Evolutionary conservation across 148 eudicot genomes (phyloP).

Genomic region (Simmondsia chinensis): DNA sequence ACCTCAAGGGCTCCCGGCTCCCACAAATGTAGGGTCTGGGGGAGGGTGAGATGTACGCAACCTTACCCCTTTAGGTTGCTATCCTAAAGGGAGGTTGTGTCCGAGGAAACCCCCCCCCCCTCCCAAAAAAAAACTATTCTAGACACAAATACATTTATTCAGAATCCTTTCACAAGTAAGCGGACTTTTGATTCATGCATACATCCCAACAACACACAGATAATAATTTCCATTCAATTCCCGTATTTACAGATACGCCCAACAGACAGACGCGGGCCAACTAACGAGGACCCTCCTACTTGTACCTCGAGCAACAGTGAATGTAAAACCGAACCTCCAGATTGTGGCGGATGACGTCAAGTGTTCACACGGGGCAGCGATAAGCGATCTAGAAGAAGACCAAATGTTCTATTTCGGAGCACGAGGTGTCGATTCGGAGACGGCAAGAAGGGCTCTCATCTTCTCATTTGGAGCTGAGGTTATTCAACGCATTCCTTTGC

Average conservation of each 20-base stretch:
- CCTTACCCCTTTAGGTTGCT: too few relatives aligned
- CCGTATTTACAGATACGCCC: constrained; percentile 56
- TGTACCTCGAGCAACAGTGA: constrained; percentile 83
- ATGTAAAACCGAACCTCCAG: constrained; percentile 82
- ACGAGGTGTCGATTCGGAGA: constrained; percentile 63
- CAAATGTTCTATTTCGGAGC: constrained; percentile 87
- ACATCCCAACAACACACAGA: too few relatives aligned
- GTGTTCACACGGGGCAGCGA: constrained; percentile 94
- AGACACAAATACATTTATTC: too few relatives aligned
- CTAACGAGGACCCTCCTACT: constrained; percentile 84
- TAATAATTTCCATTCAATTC: too few relatives aligned
- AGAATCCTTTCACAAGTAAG: too few relatives aligned
- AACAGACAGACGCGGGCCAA: constrained; percentile 92
- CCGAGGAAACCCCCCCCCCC: too few relatives aligned
- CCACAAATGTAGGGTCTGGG: too few relatives aligned
- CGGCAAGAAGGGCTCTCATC: constrained; percentile 79
- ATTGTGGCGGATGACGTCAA: constrained; percentile 91
- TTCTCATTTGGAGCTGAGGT: constrained; percentile 85
- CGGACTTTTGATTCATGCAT: too few relatives aligned
- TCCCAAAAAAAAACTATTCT: too few relatives aligned
- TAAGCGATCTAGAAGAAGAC: constrained; percentile 78
- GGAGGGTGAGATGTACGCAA: too few relatives aligned
- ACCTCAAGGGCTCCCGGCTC: too few relatives aligned
- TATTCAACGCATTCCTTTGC: constrained; percentile 44
- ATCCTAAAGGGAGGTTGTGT: too few relatives aligned